Evolutionary conservation across 345 rosid species (phyloP).

Genomic region (Boechera retrofracta): DNA sequence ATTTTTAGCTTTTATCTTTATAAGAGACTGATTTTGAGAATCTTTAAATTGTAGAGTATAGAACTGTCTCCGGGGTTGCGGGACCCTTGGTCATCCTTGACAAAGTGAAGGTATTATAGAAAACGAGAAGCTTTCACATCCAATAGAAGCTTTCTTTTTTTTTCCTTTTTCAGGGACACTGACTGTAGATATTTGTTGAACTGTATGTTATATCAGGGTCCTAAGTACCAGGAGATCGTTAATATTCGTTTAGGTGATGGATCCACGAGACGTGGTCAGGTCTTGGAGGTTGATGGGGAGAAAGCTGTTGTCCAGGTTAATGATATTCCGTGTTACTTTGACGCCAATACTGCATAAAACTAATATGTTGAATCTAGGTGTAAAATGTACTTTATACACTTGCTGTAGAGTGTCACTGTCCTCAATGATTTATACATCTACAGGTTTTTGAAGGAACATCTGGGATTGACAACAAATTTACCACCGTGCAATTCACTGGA

Average conservation of each 20-base stretch:
- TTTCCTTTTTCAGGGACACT: background rate
- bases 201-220: constrained; percentile 61
- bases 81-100: constrained; percentile 98
- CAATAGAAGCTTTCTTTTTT: background rate
- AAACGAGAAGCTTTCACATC: constrained; percentile 7
- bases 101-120: constrained; percentile 78
- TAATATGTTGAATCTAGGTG: constrained; percentile 1
- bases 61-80: constrained; percentile 98
- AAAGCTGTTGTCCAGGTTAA: constrained; percentile 95
- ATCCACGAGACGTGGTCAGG: constrained; percentile 93
- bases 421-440: constrained; percentile 14
- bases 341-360: background rate
- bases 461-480: constrained; percentile 93
- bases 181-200: background rate
- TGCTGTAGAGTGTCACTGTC: background rate
- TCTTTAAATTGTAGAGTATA: constrained; percentile 67
- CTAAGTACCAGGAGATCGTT: constrained; percentile 97
- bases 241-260: constrained; percentile 96
- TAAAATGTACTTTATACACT: background rate
- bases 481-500: constrained; percentile 94
- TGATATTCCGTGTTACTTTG: background rate
- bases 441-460: constrained; percentile 97
- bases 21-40: constrained; percentile 32
- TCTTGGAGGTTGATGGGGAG: constrained; percentile 98
- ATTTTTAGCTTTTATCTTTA: background rate